Evolutionary conservation across 2,329 filamentous ascomycete genomes (phyloP).

Genomic region (Onygenales sp.): DNA sequence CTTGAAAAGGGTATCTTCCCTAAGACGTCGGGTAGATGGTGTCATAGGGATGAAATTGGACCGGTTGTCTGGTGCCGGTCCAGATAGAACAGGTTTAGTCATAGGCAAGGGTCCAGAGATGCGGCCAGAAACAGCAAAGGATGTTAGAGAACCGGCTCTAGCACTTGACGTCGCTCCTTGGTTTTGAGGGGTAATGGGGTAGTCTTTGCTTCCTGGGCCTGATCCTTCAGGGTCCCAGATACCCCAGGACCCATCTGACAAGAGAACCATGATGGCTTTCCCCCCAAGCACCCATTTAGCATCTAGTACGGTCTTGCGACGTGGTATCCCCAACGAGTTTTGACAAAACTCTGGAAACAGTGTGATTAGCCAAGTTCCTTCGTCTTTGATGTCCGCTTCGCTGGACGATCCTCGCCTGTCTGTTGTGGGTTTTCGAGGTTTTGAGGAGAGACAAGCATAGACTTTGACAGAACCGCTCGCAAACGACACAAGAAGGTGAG

Average conservation of each 20-base stretch:
- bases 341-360: slow-evolving; percentile 31
- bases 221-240: slow-evolving; percentile 40
- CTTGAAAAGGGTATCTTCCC: slow-evolving; percentile 36
- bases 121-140: slow-evolving; percentile 33
- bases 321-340: slow-evolving; percentile 18
- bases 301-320: slow-evolving; percentile 35
- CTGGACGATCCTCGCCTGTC: slow-evolving; percentile 21
- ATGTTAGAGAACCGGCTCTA: slow-evolving; percentile 29
- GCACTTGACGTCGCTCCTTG: slow-evolving; percentile 31
- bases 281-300: slow-evolving; percentile 38
- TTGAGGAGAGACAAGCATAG: slow-evolving; percentile 43
- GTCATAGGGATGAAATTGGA: slow-evolving; percentile 37
- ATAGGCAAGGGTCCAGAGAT: slow-evolving; percentile 21
- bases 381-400: slow-evolving; percentile 23
- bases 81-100: slow-evolving; percentile 16
- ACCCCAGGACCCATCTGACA: slow-evolving; percentile 40
- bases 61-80: slow-evolving; percentile 20
- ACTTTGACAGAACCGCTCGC: slow-evolving; percentile 47
- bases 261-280: slow-evolving; percentile 34
- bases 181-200: slow-evolving; percentile 25
- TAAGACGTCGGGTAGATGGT: slow-evolving; percentile 37
- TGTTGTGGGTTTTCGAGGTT: slow-evolving; percentile 16
- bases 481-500: slow-evolving; percentile 47
- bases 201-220: slow-evolving; percentile 30
- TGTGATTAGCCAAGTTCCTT: slow-evolving; percentile 36